These are phyloP conservation scores for Abelmoschus esculentus DNA, from an alignment of 345 rosid species.

Conservation along the genomic window DNA sequence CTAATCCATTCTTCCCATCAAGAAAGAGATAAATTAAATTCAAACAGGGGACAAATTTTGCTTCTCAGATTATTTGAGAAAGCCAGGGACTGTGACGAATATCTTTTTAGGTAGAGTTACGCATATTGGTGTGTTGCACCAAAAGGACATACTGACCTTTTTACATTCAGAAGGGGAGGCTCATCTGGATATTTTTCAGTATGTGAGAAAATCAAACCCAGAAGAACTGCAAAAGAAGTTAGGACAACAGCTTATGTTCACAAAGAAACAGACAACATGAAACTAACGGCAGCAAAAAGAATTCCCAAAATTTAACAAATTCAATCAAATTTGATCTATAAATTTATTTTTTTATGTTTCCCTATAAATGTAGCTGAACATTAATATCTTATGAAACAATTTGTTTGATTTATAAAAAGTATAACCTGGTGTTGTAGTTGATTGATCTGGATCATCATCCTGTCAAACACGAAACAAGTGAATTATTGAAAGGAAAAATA, in stretches of 20 bases:
- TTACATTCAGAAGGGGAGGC: conserved; percentile 70
- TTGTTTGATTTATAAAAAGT: conserved; percentile 8
- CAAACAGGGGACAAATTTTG: not conserved
- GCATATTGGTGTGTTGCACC: conserved; percentile 8
- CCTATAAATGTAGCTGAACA: not conserved
- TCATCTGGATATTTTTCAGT: conserved; percentile 87
- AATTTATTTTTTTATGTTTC: not conserved
- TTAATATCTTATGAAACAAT: conserved; percentile 1
- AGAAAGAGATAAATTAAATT: not conserved
- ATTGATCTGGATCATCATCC: conserved; percentile 75
- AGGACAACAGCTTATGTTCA: conserved; percentile 13
- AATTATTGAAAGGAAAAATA: conserved; percentile 3
- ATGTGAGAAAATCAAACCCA: conserved; percentile 84
- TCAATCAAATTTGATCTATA: not conserved
- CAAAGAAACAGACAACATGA: not conserved
- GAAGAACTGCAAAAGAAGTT: conserved; percentile 59
- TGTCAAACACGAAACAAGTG: conserved; percentile 22
- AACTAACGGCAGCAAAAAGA: not conserved
- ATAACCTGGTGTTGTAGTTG: conserved; percentile 60
- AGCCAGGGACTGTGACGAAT: not conserved
- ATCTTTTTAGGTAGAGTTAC: not conserved
- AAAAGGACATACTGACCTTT: conserved; percentile 41
- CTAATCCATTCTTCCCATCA: not conserved
- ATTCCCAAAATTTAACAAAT: not conserved
- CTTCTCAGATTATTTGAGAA: not conserved